Evolutionary conservation across 2,329 filamentous ascomycete genomes (phyloP).

Genomic region (Cryphonectria parasitica): DNA sequence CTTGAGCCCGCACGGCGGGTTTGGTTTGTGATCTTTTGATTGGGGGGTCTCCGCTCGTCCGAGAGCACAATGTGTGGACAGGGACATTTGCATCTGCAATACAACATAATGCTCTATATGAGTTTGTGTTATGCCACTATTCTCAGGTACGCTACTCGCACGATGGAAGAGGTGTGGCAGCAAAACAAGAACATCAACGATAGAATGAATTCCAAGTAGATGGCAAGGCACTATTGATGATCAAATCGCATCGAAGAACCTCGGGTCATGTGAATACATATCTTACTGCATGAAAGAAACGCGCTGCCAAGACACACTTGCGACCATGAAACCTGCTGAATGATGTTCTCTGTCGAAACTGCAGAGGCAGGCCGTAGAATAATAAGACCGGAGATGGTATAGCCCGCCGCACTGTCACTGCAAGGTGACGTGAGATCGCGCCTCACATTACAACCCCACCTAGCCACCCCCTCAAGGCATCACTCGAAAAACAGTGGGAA

Average conservation of each 20-base stretch:
- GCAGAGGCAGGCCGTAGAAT: no score
- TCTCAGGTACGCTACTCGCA: no score
- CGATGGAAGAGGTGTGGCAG: neutral
- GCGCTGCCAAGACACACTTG: neutral
- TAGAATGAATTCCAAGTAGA: neutral
- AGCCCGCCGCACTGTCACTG: neutral
- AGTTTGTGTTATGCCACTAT: neutral
- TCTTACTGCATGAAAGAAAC: neutral
- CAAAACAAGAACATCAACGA: neutral
- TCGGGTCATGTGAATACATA: neutral
- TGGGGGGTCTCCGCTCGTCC: no score
- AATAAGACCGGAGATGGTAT: neutral
- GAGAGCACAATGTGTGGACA: neutral
- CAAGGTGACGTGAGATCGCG: neutral
- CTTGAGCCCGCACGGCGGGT: neutral
- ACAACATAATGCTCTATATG: neutral
- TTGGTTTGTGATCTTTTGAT: neutral
- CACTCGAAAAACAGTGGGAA: neutral
- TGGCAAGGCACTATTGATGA: neutral
- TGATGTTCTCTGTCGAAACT: no score
- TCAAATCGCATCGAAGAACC: neutral
- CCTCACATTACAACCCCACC: neutral
- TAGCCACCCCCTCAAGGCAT: neutral
- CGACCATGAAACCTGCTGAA: no score
- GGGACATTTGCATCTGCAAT: neutral